Evolutionary conservation across 345 rosid genomes (phyloP).

Genomic region (Barbarea vulgaris): DNA sequence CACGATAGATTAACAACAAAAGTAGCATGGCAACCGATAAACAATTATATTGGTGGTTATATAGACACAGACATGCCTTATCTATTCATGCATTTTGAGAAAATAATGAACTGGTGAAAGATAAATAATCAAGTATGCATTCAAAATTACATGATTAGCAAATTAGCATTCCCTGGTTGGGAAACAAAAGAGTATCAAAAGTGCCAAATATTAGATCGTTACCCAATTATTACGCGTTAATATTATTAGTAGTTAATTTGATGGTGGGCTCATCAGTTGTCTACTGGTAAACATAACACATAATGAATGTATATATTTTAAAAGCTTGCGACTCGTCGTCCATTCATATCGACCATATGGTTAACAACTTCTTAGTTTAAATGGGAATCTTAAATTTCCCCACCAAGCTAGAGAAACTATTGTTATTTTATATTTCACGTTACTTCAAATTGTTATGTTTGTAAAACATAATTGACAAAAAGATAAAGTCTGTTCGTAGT

Average conservation of each 20-base stretch:
- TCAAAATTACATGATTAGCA: background rate
- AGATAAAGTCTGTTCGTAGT: background rate
- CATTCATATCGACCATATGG: background rate
- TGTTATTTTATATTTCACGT: background rate
- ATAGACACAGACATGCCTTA: too few species aligned
- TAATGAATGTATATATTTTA: background rate
- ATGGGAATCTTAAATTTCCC: background rate
- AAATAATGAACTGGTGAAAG: too few species aligned
- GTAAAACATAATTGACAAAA: background rate
- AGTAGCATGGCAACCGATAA: too few species aligned
- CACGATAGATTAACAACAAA: too few species aligned
- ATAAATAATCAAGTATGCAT: background rate
- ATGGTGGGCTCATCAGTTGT: constrained; percentile 16
- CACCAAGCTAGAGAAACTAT: background rate
- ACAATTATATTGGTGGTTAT: too few species aligned
- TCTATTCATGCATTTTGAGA: too few species aligned
- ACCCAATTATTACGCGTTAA: constrained; percentile 6
- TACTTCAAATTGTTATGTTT: background rate
- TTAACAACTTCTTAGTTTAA: background rate
- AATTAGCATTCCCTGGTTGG: background rate
- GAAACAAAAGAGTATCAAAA: background rate
- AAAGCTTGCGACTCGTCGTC: constrained; percentile 6
- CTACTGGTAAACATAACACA: background rate
- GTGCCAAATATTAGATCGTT: background rate
- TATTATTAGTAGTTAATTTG: too few species aligned